Base-by-base conservation (phyloP, 106 monocot species). In the Ottelia alismoides region DNA sequence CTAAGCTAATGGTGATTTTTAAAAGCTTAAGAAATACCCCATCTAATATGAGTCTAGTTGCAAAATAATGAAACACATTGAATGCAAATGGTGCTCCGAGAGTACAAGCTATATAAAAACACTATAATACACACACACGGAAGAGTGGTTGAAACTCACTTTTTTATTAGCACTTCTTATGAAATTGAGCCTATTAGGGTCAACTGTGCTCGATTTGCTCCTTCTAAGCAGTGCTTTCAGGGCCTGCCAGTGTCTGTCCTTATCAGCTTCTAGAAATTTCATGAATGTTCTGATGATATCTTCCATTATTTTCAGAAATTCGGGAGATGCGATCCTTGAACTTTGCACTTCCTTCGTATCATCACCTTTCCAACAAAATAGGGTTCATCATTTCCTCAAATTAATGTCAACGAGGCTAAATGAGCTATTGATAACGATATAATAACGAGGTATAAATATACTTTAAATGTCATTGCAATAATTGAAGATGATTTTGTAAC, bases 261-360 rank as follows among this genome's bases (percentile, higher is more conserved):
- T 96, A 49, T 96, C 96, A 1, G 74, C 74, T 51, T 81, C 74
- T 53, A 96, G 78, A 28, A 96, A 96, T 17, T 62, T 56, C 85
- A 96, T 74, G 76, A 96, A 96, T 27, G 89, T 82, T 46, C 58
- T 50, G 52, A 96, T 85, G 3, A 63, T 53, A 12, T 82, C 78
- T 56, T 82, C 72, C 6, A 89, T 52, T 29, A 96, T 77, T 25
- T 22, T 16, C 21, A 79, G 54, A 35, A 89, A 89, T 56, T 82
- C 72, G 0, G 35, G 25, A 0, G 76, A 61, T 47, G 84, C 66
- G 20, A 96, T 70, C 30, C 28, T 70, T 30, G 69, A 72, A 24
- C 10, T 47, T 22, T 47, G 31, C 18, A 66, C 74, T 19, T 66
- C 72, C 59, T 79, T 63, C 10, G 24, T 63, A 23, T 76, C 72